Evolutionary conservation across 2,329 filamentous ascomycete genomes (phyloP).

Genomic region (Cercospora nicotianae): DNA sequence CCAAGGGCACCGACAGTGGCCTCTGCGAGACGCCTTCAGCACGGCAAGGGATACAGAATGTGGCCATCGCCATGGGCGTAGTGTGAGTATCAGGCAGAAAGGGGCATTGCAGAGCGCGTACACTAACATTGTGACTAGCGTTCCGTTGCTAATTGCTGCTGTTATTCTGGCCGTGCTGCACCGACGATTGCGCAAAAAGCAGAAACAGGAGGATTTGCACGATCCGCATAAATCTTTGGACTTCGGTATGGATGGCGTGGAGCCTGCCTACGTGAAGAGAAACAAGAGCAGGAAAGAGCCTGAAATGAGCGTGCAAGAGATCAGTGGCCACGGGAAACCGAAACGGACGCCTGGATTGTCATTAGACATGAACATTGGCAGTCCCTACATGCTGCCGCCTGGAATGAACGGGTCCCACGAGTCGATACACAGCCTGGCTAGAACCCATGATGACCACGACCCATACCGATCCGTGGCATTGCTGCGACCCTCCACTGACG

Average conservation of each 20-base stretch:
- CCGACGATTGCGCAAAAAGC: constrained; percentile 70
- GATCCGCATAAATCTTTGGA: constrained; percentile 91
- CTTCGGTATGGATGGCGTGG: constrained; percentile 71
- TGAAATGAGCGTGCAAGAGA: constrained; percentile 59
- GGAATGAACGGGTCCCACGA: constrained; percentile 76
- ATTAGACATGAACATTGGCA: constrained; percentile 68
- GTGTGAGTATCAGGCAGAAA: constrained; percentile 33
- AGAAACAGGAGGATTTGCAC: constrained; percentile 73
- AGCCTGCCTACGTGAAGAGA: constrained; percentile 23
- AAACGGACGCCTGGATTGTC: constrained; percentile 18
- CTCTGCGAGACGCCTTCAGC: constrained; percentile 35
- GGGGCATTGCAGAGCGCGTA: constrained; percentile 28
- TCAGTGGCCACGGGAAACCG: constrained; percentile 53
- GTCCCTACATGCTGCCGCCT: constrained; percentile 91
- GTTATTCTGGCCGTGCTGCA: constrained; percentile 74
- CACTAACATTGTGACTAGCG: constrained; percentile 51
- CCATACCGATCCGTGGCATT: constrained; percentile 73
- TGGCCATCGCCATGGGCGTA: constrained; percentile 39
- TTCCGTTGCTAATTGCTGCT: constrained; percentile 70
- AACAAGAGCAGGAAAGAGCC: constrained; percentile 47
- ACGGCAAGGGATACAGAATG: constrained; percentile 30
- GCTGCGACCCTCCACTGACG: constrained; percentile 50
- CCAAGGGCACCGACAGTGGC: constrained; percentile 28
- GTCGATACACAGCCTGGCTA: constrained; percentile 81
- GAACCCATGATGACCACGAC: constrained; percentile 73